A percentile compares a stretch with the other conserved stretches of the same genome.
These are phyloP conservation scores for Eucalyptus melliodora DNA, from an alignment of 345 rosid species.

Conservation along the genomic window DNA sequence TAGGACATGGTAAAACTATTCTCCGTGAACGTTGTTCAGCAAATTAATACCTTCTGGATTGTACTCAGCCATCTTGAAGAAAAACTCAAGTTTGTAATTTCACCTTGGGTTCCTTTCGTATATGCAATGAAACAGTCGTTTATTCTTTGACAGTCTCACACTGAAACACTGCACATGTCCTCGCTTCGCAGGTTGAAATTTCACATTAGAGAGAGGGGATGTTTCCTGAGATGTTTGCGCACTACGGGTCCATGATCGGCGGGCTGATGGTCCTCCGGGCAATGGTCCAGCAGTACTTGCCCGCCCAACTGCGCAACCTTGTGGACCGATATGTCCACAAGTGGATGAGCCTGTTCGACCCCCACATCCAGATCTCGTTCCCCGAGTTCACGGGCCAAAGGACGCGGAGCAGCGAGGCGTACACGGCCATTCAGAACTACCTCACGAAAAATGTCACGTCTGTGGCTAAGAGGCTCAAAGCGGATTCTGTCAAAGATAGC, in stretches of 20 bases:
- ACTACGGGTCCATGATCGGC: background rate
- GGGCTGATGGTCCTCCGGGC: background rate
- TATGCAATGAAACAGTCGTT: background rate
- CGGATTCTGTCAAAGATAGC: background rate
- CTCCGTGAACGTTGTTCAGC: background rate
- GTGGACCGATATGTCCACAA: background rate
- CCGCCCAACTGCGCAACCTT: background rate
- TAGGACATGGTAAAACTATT: background rate
- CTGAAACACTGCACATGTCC: background rate
- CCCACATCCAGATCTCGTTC: slow-evolving; percentile 1
- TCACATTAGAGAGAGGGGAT: background rate
- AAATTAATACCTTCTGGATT: background rate
- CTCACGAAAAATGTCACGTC: background rate
- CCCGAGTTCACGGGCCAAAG: background rate
- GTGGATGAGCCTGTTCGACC: background rate
- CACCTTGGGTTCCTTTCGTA: background rate
- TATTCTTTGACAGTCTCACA: background rate
- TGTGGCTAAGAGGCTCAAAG: background rate
- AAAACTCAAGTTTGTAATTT: background rate
- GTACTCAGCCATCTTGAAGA: background rate
- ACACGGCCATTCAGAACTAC: background rate
- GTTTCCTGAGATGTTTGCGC: background rate
- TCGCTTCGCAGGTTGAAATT: background rate
- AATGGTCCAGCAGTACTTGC: background rate
- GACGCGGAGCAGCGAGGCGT: background rate